Evolutionary conservation across 1,284 basidiomycete genomes (phyloP), one percentile per base, ranked within the genome.

Genomic region (Porogramme epimiltina): DNA sequence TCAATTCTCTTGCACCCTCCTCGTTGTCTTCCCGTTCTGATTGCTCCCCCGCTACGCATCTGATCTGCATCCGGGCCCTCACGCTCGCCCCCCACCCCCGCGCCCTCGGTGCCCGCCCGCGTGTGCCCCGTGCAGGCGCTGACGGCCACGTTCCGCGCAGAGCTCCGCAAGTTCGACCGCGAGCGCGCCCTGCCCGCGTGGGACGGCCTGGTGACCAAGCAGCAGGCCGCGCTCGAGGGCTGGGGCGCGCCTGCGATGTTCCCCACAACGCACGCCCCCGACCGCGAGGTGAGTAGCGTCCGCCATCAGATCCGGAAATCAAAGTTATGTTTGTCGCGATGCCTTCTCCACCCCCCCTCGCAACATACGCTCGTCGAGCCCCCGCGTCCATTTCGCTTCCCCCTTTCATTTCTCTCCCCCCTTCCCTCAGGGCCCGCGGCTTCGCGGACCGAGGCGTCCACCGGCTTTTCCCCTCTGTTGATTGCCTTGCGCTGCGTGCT

Each of bases 231-330:
- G 23, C 72, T 92, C 37, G 81, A 82, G 61, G 65, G 74, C 25
- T 70, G 85, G 33, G 73, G 76, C 36, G 79, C 91, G 13, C 89
- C 89, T 15, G 75, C 81, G 2, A 91, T 92, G 85, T 88, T 80
- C 65, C 66, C 73, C 15, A 84, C 84, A 1, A 66, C 65, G 31
- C 73, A 75, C 39, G 62, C 61, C 34, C 60, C 71, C 9, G 79
- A 84, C 60, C 69, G 77, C 70, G 78, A 89, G 76, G 89, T 87
- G 64, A 56, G 75, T n/a, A 31, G 9, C 34, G 34, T 18, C 16
- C 34, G n/a, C 9, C 8, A 13, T 37, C 34, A 6, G 28, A 13
- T 13, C 8, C 13, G 28, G 28, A 31, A 6, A 31, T 31, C 28
- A 31, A 13, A 31, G 8, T 31, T 13, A 8, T 13, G 8, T 13